These are phyloP conservation scores for Calocybe cyanea DNA, from an alignment of 768 basidiomycete genomes.

Conservation along the genomic window DNA sequence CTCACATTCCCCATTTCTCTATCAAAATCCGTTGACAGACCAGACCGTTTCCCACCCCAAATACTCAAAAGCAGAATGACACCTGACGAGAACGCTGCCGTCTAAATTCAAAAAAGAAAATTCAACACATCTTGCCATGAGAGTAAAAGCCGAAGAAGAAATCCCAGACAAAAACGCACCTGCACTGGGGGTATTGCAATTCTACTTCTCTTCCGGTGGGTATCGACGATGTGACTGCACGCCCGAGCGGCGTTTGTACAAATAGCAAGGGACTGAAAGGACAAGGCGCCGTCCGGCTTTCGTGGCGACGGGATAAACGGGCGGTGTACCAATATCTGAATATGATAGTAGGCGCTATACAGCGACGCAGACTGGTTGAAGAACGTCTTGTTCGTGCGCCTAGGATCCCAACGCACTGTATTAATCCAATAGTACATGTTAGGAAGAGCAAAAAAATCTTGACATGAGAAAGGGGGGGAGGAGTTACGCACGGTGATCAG, in stretches of 20 bases:
- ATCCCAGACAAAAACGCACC: slow-evolving; percentile 18
- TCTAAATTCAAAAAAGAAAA: slow-evolving; percentile 21
- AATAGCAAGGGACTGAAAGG: slow-evolving; percentile 68
- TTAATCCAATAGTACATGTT: not conserved
- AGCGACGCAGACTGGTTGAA: slow-evolving; percentile 64
- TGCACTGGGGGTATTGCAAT: slow-evolving; percentile 30
- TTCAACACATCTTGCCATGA: not conserved
- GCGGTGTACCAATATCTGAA: slow-evolving; percentile 72
- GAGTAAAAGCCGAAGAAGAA: slow-evolving; percentile 1
- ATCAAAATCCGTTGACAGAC: slow-evolving; percentile 42
- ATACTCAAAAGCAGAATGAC: slow-evolving; percentile 65
- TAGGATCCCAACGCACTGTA: slow-evolving; percentile 50
- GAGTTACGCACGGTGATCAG: slow-evolving; percentile 47
- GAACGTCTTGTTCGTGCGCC: slow-evolving; percentile 34
- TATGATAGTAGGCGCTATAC: slow-evolving; percentile 45
- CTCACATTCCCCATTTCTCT: slow-evolving; percentile 61
- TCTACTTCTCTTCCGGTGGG: slow-evolving; percentile 35
- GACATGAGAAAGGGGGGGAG: not conserved
- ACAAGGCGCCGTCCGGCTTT: slow-evolving; percentile 35
- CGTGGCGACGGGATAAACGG: slow-evolving; percentile 68
- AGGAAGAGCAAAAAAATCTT: not conserved
- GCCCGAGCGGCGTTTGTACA: slow-evolving; percentile 80
- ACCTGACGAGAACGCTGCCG: slow-evolving; percentile 39
- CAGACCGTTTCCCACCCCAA: slow-evolving; percentile 61
- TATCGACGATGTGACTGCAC: slow-evolving; percentile 71